A percentile compares a stretch with the other conserved stretches of the same genome.
Evolutionary conservation across 768 basidiomycete species (phyloP).

Genomic region (Boletus sensibilis): DNA sequence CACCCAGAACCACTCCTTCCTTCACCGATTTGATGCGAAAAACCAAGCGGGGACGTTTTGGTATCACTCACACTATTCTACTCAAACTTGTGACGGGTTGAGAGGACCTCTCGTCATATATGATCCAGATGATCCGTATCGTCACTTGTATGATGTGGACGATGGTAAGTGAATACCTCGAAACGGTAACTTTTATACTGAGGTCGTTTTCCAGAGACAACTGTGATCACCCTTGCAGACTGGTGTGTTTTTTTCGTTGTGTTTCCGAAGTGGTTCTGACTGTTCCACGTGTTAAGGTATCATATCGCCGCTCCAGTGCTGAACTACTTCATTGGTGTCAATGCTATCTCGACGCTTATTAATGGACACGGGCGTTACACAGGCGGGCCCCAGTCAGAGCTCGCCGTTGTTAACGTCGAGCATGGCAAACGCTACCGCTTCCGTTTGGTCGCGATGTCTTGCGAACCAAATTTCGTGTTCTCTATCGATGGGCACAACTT

Average conservation of each 20-base stretch:
- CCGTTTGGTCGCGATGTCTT: slow-evolving; percentile 46
- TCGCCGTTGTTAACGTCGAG: slow-evolving; percentile 41
- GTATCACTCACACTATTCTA: slow-evolving; percentile 40
- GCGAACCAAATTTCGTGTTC: slow-evolving; percentile 43
- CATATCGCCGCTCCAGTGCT: slow-evolving; percentile 19
- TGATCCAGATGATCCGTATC: slow-evolving; percentile 41
- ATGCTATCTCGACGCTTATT: slow-evolving; percentile 26
- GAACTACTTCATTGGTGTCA: slow-evolving; percentile 17
- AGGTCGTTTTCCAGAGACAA: slow-evolving; percentile 16
- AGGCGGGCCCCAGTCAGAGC: slow-evolving; percentile 36
- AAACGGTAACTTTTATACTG: background rate
- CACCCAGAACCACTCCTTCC: slow-evolving; percentile 23
- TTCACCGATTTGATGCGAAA: slow-evolving; percentile 15
- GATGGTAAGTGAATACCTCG: slow-evolving; percentile 32
- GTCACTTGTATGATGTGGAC: slow-evolving; percentile 42
- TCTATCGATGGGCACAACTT: slow-evolving; percentile 48
- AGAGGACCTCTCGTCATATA: slow-evolving; percentile 42
- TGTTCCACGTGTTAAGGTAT: slow-evolving; percentile 16
- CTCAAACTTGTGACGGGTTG: slow-evolving; percentile 40
- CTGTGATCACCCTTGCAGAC: slow-evolving; percentile 27
- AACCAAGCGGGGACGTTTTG: slow-evolving; percentile 32
- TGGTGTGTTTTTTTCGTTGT: slow-evolving; percentile 14
- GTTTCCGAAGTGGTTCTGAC: background rate
- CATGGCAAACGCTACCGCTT: slow-evolving; percentile 45
- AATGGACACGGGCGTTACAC: slow-evolving; percentile 33